phyloP scores from a whole-genome alignment of 371 early-diverging fungal species.

The Mortierella sp. region DNA sequence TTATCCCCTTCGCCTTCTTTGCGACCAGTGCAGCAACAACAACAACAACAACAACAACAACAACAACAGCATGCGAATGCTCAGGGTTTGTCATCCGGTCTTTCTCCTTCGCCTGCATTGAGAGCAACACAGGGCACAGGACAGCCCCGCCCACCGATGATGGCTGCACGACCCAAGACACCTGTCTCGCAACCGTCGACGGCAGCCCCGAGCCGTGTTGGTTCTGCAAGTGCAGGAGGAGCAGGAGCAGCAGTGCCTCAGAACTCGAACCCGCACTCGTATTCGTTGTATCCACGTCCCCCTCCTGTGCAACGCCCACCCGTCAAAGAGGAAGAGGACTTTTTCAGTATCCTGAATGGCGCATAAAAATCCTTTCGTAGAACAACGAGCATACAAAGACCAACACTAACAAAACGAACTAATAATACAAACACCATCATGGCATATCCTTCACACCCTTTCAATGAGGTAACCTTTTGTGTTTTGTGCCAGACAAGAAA shows the following conservation, averaged over 20 bases:
- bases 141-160: neutral
- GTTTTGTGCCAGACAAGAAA: neutral
- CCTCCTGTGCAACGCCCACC: constrained; percentile 19
- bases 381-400: too few species aligned
- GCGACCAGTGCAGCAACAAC: neutral
- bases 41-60: too few species aligned
- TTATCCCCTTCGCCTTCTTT: neutral
- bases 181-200: constrained; percentile 1
- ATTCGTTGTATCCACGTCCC: neutral
- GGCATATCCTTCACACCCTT: neutral
- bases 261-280: neutral
- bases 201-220: neutral
- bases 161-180: neutral
- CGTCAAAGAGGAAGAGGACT: constrained; percentile 39
- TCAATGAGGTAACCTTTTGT: neutral
- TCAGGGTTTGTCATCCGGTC: neutral
- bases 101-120: neutral
- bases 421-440: neutral
- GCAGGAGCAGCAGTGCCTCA: neutral
- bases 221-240: neutral
- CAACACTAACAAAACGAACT: neutral
- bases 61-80: neutral
- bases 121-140: neutral
- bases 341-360: constrained; percentile 48
- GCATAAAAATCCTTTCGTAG: neutral